Evolutionary conservation across 345 rosid genomes (phyloP), one percentile per base, ranked within the genome.

Genomic region (Camelina laxa): DNA sequence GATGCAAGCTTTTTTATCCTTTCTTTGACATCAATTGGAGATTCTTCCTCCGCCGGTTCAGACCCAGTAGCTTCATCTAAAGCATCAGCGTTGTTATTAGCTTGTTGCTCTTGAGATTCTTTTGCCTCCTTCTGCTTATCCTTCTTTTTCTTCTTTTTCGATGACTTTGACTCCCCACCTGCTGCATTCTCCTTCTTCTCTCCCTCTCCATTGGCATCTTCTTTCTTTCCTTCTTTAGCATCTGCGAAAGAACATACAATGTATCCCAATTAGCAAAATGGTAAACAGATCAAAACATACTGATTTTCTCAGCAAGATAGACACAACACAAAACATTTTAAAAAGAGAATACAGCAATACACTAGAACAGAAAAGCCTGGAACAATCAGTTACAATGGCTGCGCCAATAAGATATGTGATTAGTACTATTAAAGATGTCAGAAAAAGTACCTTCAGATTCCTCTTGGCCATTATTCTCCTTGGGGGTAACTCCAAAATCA

Each of bases 91-190:
- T 60, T 16, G 53, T 48, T 64, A 30, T 73, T 68, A 12, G 75
- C 78, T 47, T 66, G 53, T 61, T 81, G 85, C 20, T 68, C 84
- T 59, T 81, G 85, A 1, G 82, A 70, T 57, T 88, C 97, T 80
- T 88, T 89, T 4, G 17, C 83, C 59, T 86, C 91, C 84, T 87
- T 90, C 3, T 79, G 65, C 42, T 86, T 87, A 49, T 88, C 93
- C 79, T 90, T 86, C 88, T 85, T 85, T 62, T 88, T 90, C 88
- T 92, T 92, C 86, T 86, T 89, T 42, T 87, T 90, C 1, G 84
- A 70, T 69, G 62, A 80, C 84, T 90, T 92, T 78, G 86, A 79
- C 81, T 88, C 93, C 2, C 83, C 88, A 24, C 79, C 73, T 59
- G 81, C 76, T 38, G 69, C 84, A 63, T 49, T 86, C 30, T 84